phyloP scores from a whole-genome alignment of 257 asterid species.

The Solanum appendiculatum region DNA sequence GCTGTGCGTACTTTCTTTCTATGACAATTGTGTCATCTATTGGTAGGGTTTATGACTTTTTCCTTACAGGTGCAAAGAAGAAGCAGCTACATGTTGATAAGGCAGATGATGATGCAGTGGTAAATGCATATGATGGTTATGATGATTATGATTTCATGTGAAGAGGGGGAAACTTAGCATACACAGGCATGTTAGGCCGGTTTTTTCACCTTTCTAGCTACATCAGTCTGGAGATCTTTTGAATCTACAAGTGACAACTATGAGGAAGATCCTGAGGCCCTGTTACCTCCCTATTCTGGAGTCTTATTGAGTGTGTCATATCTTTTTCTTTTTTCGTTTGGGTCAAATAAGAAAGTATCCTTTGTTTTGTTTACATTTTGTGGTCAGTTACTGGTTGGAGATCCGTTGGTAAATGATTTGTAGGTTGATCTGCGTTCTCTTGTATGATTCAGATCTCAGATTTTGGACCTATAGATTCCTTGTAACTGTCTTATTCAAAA shows the following conservation, averaged over 20 bases:
- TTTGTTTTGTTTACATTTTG: not conserved
- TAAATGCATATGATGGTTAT: constrained; percentile 29
- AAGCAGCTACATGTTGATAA: constrained; percentile 63
- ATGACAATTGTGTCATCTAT: not conserved
- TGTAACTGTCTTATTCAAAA: not conserved
- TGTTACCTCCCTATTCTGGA: constrained; percentile 29
- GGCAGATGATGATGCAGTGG: constrained; percentile 55
- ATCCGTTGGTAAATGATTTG: not conserved
- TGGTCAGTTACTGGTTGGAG: not conserved
- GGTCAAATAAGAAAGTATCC: constrained; percentile 6
- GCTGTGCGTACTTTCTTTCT: not conserved
- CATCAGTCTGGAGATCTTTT: not conserved
- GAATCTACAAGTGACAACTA: constrained; percentile 4
- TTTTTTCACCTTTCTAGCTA: not conserved
- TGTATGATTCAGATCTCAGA: not conserved
- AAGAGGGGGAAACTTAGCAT: constrained; percentile 17
- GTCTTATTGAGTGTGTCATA: constrained; percentile 26
- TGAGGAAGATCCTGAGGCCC: constrained; percentile 23
- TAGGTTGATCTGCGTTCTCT: not conserved
- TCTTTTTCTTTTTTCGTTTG: not conserved
- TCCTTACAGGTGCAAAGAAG: constrained; percentile 70
- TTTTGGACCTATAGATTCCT: not conserved
- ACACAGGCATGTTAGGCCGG: not conserved
- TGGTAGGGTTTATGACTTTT: not conserved
- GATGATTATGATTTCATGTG: constrained; percentile 93